Percentiles rank a stretch among this genome's conserved stretches.
Conservation (phyloP, 495 filamentous ascomycete species). For the Aspergillus funiculosus region DNA sequence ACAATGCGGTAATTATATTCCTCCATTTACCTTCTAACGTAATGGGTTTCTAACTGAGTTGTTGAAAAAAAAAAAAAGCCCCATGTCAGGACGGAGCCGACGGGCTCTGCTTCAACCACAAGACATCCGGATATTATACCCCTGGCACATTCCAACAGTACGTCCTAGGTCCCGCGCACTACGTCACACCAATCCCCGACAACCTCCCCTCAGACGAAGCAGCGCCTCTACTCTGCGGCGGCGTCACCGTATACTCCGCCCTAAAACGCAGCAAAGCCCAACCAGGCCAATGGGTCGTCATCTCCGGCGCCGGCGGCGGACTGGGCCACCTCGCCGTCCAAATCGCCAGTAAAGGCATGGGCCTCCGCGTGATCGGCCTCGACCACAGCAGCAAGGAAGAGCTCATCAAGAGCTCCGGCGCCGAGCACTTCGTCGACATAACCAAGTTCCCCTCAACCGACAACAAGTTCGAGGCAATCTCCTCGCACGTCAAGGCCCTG, state of each 20-base stretch:
- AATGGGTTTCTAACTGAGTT: not conserved
- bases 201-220: slow-evolving; percentile 50
- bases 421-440: slow-evolving; percentile 63
- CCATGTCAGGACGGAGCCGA: slow-evolving; percentile 56
- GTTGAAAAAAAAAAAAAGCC: slow-evolving; percentile 14
- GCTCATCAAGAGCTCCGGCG: slow-evolving; percentile 54
- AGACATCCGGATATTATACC: slow-evolving; percentile 50
- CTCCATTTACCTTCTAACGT: not conserved
- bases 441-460: slow-evolving; percentile 50
- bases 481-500: slow-evolving; percentile 51
- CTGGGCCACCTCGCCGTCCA: slow-evolving; percentile 64
- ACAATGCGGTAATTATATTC: slow-evolving; percentile 38
- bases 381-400: slow-evolving; percentile 59
- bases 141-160: slow-evolving; percentile 74
- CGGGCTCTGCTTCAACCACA: slow-evolving; percentile 52
- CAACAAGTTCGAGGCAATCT: slow-evolving; percentile 41
- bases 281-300: slow-evolving; percentile 58
- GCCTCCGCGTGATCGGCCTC: slow-evolving; percentile 61
- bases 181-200: slow-evolving; percentile 67
- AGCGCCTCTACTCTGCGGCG: slow-evolving; percentile 60
- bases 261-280: slow-evolving; percentile 53
- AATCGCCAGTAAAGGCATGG: slow-evolving; percentile 57
- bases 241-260: slow-evolving; percentile 54
- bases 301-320: slow-evolving; percentile 63
- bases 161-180: slow-evolving; percentile 55